Base-by-base conservation (phyloP, 176 grass and related monocot genomes). In the Oryza australiensis region DNA sequence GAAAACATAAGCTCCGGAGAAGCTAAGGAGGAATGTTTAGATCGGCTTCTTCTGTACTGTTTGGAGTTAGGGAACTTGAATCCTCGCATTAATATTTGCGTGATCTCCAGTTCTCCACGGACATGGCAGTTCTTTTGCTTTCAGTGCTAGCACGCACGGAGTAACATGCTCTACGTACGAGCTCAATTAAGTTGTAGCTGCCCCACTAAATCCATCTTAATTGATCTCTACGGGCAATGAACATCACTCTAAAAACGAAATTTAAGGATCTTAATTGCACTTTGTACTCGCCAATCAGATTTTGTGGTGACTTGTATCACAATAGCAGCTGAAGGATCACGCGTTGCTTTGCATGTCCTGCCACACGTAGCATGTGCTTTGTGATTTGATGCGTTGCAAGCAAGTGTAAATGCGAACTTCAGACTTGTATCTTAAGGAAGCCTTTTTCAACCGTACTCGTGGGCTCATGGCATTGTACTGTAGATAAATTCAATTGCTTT, bases 341-440 rank as follows among this genome's bases (percentile, higher is more conserved):
- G 28, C 32, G 37, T 64, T 78, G 43, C 51, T 85, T 32, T 30
- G 18, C 77, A 49, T 30, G 32, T 46, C 77, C 49, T 77, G 74
- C 12, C 65, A 51, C 48, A 53, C 16, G 48, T 71, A 46, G 18
- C 14, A n/a, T 62, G 9, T 29, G 37, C 55, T 9, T 72, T 51
- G 64, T n/a, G 13, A n/a, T 29, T 14, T 16, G 18, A 57, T 51
- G 55, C 12, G 34, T 49, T 20, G 59, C 73, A 62, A 62, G 9
- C 74, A 62, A 42, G 34, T 8, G 26, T 63, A 30, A 48, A 64
- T 64, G 66, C 66, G 63, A 71, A 72, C n/a, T 71, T 40, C 22
- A 49, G 9, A 64, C n/a, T 85, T 85, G 27, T 13, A 71, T 65
- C 67, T 38, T 72, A 85, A 49, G 83, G 37, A 40, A 64, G 77